These are phyloP conservation scores for Taphrina wiesneri DNA, from an alignment of 1,139 yeast genomes.

Conservation along the genomic window DNA sequence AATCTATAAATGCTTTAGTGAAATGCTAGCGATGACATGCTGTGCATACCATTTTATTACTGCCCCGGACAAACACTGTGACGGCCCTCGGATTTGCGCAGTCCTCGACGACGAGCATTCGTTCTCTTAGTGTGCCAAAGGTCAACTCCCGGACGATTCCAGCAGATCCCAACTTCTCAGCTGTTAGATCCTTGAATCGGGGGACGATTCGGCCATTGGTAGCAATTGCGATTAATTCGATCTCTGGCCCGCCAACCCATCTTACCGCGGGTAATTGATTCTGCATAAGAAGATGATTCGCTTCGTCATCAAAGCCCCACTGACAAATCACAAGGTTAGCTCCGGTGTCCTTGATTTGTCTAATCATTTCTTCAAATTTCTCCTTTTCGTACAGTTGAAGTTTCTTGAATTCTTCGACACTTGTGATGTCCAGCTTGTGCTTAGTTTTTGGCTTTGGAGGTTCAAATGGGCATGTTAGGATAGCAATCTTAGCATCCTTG, in stretches of 20 bases:
- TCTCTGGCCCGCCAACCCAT: conserved; percentile 99
- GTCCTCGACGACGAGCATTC: conserved; percentile 92
- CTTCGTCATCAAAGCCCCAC: conserved; percentile 99
- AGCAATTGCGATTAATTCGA: conserved; percentile 93
- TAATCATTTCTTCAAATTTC: conserved; percentile 88
- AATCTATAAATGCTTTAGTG: conserved; percentile 47
- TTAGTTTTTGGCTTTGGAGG: conserved; percentile 99
- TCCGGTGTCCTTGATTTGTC: conserved; percentile 80
- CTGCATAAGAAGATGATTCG: conserved; percentile 85
- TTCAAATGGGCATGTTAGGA: conserved; percentile 96
- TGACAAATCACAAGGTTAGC: conserved; percentile 97
- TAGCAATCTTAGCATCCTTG: conserved; percentile 83
- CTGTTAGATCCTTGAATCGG: conserved; percentile 84
- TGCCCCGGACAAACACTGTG: conserved; percentile 89
- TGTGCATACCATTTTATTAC: conserved; percentile 70
- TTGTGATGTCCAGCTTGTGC: conserved; percentile 89
- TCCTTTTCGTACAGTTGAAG: conserved; percentile 89
- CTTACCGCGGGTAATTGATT: conserved; percentile 92
- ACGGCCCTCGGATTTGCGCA: conserved; percentile 88
- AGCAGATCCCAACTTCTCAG: conserved; percentile 83
- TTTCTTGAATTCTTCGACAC: conserved; percentile 87
- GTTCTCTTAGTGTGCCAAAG: conserved; percentile 94
- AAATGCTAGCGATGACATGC: neutral
- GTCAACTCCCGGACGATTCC: conserved; percentile 83
- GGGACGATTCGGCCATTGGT: conserved; percentile 97